Evolutionary conservation across 2,329 filamentous ascomycete genomes (phyloP).

Genomic region (Colletotrichum sp.): DNA sequence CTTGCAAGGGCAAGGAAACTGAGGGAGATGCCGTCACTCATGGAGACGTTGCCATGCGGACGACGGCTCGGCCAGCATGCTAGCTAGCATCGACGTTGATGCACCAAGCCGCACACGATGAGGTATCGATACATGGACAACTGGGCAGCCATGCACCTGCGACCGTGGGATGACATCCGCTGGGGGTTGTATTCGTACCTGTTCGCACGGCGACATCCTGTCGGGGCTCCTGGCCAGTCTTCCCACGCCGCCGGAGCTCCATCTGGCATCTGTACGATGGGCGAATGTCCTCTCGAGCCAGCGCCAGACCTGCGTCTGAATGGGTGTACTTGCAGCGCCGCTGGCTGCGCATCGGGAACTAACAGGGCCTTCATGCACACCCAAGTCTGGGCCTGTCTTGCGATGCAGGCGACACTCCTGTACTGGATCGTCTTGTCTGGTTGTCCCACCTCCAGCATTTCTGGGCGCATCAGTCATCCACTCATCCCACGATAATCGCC

Average conservation of each 20-base stretch:
- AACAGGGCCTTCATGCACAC: conserved; percentile 11
- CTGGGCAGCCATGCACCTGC: conserved; percentile 42
- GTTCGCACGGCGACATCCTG: neutral
- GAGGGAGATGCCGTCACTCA: neutral
- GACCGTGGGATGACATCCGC: conserved; percentile 18
- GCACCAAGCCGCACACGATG: neutral
- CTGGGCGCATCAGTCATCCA: conserved; percentile 13
- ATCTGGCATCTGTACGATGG: conserved; percentile 21
- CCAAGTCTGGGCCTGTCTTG: conserved; percentile 4
- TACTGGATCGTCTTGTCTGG: conserved; percentile 3
- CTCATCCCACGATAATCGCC: conserved; percentile 15
- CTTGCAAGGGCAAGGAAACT: neutral
- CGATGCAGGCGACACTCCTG: neutral
- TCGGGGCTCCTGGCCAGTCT: neutral
- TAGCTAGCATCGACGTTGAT: neutral
- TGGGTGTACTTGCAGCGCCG: conserved; percentile 3
- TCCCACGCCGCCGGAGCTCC: conserved; percentile 6
- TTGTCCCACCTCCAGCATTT: conserved; percentile 6
- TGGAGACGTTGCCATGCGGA: conserved; percentile 9
- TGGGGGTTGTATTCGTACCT: conserved; percentile 22
- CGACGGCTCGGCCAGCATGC: conserved; percentile 5
- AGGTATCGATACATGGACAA: conserved; percentile 37
- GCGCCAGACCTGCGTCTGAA: conserved; percentile 1
- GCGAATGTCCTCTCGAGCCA: neutral
- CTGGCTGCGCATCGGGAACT: conserved; percentile 16